phyloP scores from a whole-genome alignment of 768 basidiomycete species.

The Leccinellum rugosiceps region DNA sequence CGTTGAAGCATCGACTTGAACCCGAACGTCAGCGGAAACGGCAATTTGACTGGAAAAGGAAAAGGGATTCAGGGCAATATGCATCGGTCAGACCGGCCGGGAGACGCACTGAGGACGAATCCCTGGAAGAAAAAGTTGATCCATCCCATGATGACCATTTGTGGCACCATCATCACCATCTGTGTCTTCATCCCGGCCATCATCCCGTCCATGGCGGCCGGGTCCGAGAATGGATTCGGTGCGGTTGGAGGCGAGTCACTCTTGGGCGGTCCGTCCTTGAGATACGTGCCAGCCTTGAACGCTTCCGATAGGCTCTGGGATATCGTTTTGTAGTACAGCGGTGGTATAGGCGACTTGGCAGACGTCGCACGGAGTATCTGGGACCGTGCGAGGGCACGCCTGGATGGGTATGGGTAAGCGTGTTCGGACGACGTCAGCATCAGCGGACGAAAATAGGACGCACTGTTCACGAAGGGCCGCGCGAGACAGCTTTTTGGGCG shows the following conservation, averaged over 20 bases:
- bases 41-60: slow-evolving; percentile 72
- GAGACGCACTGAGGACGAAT: slow-evolving; percentile 87
- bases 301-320: slow-evolving; percentile 71
- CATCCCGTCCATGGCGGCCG: slow-evolving; percentile 94
- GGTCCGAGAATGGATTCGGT: slow-evolving; percentile 85
- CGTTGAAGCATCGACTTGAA: slow-evolving; percentile 99
- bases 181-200: slow-evolving; percentile 99
- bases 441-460: slow-evolving; percentile 30
- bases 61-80: not conserved
- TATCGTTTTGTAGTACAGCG: slow-evolving; percentile 67
- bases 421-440: not conserved
- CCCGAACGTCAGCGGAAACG: slow-evolving; percentile 93
- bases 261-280: slow-evolving; percentile 80
- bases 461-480: slow-evolving; percentile 91
- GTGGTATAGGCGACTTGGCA: slow-evolving; percentile 77
- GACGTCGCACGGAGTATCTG: slow-evolving; percentile 83
- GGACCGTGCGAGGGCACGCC: slow-evolving; percentile 77
- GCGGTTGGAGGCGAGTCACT: slow-evolving; percentile 56
- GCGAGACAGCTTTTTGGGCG: slow-evolving; percentile 76
- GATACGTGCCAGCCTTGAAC: slow-evolving; percentile 72
- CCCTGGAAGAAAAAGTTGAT: slow-evolving; percentile 99
- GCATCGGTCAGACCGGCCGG: not conserved
- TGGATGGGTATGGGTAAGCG: not conserved
- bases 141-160: slow-evolving; percentile 99
- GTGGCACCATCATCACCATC: slow-evolving; percentile 98